Evolutionary conservation across 2,329 filamentous ascomycete species (phyloP).

Genomic region (Fusarium sp.): DNA sequence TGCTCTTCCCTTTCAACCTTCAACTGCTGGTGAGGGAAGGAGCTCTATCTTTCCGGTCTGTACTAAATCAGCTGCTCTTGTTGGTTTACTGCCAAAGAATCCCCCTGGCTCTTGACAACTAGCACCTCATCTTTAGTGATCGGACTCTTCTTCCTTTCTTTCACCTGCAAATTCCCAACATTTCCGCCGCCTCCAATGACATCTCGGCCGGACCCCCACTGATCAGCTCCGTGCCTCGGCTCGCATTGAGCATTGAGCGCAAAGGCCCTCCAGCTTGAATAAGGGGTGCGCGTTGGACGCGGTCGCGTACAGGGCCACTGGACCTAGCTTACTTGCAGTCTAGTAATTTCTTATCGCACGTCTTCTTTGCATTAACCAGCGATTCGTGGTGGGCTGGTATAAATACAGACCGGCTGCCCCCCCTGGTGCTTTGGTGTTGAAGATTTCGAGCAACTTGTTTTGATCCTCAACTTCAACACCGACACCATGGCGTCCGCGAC

Average conservation of each 20-base stretch:
- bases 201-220: slow-evolving; percentile 29
- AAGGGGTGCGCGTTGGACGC: slow-evolving; percentile 2
- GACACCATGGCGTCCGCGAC: slow-evolving; percentile 53
- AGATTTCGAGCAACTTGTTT: slow-evolving; percentile 8
- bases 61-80: no score
- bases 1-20: no score
- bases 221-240: slow-evolving; percentile 41
- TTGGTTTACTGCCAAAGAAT: no score
- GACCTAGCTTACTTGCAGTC: not conserved
- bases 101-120: no score
- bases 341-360: not conserved
- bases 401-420: slow-evolving; percentile 11
- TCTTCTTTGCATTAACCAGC: not conserved
- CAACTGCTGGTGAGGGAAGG: no score
- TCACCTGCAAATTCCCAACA: slow-evolving; percentile 21
- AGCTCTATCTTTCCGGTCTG: no score
- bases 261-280: not conserved
- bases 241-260: slow-evolving; percentile 28
- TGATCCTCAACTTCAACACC: not conserved
- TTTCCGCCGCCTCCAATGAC: slow-evolving; percentile 16
- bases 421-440: slow-evolving; percentile 14
- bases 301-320: slow-evolving; percentile 20
- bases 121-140: not conserved
- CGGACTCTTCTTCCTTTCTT: slow-evolving; percentile 3
- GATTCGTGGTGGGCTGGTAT: not conserved